Evolutionary conservation across 352 stramenopile species (phyloP), one percentile per base, ranked within the genome.

Genomic region (Halophytophthora batemanensis): DNA sequence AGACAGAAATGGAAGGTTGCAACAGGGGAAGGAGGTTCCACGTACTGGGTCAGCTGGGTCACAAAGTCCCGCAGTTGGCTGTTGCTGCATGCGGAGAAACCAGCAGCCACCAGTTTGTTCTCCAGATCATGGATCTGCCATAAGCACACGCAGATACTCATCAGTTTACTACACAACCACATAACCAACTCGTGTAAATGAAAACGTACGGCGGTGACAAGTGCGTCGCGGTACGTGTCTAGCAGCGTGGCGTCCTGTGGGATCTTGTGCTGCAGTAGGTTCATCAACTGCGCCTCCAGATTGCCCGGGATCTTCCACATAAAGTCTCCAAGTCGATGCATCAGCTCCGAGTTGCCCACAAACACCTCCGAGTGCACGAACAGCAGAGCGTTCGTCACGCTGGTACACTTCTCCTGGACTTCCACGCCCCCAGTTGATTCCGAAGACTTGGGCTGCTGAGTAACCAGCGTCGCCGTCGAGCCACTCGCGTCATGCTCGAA

Each of bases 261-360:
- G 28, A 91, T 88, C 29, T 78, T 82, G 39, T 86, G 71, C 31
- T 87, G 75, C 3, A 91, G 49, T 22, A 86, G 29, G 28, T 70
- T 70, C 45, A 84, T 72, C 31, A 91, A 57, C 41, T 86, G 71
- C 3, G 71, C 69, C 48, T 91, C 80, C 7, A 91, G 57, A 50
- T 86, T 86, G 6, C 77, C 77, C 17, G 80, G 80, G 35, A 80
- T 77, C 38, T 83, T 91, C 77, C 80, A 91, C 36, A 91, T 53
- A 5, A 82, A 61, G 13, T 74, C 75, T 17, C 64, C 62, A 21
- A 86, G 62, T 31, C 59, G 65, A 14, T 65, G 53, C 75, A 88
- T 88, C 18, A 87, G 54, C 45, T 77, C 63, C 0, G 53, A 34
- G 25, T 70, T 69, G 6, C 64, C 40, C 2, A 36, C 51, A 50